These are phyloP conservation scores for Coemansia sp. DNA, from an alignment of 192 early-diverging fungal genomes.

Conservation along the genomic window DNA sequence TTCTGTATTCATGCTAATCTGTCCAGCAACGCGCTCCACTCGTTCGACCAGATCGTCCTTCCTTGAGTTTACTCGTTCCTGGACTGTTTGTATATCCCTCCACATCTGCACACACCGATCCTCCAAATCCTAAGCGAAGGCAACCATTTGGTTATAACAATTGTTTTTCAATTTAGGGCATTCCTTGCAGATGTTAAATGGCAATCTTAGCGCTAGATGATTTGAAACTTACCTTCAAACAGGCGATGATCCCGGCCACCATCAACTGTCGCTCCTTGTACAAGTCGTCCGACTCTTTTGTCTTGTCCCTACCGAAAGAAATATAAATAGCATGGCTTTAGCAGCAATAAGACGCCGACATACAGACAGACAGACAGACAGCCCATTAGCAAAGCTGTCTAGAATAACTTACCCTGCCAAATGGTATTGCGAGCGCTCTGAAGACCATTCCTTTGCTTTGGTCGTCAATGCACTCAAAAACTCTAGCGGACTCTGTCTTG, in stretches of 20 bases:
- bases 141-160: neutral
- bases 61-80: conserved; percentile 1
- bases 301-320: neutral
- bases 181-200: neutral
- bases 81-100: conserved; percentile 6
- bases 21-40: conserved; percentile 30
- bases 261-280: conserved; percentile 17
- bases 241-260: conserved; percentile 28
- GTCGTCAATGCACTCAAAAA: conserved; percentile 5
- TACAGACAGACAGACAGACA: too few relatives aligned
- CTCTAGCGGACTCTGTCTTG: neutral
- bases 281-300: neutral
- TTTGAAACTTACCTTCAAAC: conserved; percentile 18
- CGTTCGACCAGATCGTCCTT: conserved; percentile 18
- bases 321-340: neutral
- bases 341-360: too few relatives aligned
- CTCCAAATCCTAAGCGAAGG: conserved; percentile 12
- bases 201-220: neutral
- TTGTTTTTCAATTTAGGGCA: neutral
- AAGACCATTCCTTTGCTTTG: neutral
- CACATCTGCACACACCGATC: conserved; percentile 23
- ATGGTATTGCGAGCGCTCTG: neutral
- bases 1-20: conserved; percentile 25
- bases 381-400: neutral
- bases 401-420: neutral